These are phyloP conservation scores for Epipyxis sp. DNA, from an alignment of 108 stramenopile species.

Conservation along the genomic window DNA sequence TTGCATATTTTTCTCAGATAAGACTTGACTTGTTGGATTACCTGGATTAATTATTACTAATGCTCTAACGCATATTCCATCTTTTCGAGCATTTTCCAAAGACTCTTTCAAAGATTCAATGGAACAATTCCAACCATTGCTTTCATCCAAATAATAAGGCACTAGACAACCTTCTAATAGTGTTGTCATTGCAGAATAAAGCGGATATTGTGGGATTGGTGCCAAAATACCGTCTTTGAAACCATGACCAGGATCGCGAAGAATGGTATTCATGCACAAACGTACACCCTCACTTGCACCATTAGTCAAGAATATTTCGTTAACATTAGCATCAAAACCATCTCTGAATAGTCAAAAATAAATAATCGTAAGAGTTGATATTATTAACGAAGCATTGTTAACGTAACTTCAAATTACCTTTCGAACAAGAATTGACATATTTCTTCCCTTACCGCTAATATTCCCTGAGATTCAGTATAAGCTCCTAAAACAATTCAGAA, in stretches of 20 bases:
- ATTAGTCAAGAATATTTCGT: slow-evolving; percentile 82
- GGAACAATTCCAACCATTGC: slow-evolving; percentile 69
- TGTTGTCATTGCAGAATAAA: slow-evolving; percentile 79
- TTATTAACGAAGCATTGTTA: too few relatives aligned
- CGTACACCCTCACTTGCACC: slow-evolving; percentile 84
- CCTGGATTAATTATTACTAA: slow-evolving; percentile 91
- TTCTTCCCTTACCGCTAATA: slow-evolving; percentile 49
- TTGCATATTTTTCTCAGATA: slow-evolving; percentile 68
- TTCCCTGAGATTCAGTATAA: slow-evolving; percentile 69
- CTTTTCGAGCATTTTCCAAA: slow-evolving; percentile 66
- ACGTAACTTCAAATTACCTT: too few relatives aligned
- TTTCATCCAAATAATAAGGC: slow-evolving; percentile 80
- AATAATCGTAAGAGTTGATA: too few relatives aligned
- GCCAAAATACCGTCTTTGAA: slow-evolving; percentile 65
- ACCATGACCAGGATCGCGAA: slow-evolving; percentile 67
- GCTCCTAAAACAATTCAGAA: slow-evolving; percentile 36
- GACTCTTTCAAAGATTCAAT: slow-evolving; percentile 65
- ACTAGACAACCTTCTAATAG: slow-evolving; percentile 73
- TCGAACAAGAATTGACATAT: not conserved
- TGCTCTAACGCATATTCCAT: slow-evolving; percentile 63
- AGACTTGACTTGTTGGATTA: slow-evolving; percentile 86
- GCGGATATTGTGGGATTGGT: slow-evolving; percentile 93
- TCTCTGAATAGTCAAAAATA: slow-evolving; percentile 73
- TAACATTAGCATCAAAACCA: slow-evolving; percentile 64
- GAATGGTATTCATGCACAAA: slow-evolving; percentile 64